phyloP scores from a whole-genome alignment of 2,329 filamentous ascomycete species.

The Alternaria incomplexa region DNA sequence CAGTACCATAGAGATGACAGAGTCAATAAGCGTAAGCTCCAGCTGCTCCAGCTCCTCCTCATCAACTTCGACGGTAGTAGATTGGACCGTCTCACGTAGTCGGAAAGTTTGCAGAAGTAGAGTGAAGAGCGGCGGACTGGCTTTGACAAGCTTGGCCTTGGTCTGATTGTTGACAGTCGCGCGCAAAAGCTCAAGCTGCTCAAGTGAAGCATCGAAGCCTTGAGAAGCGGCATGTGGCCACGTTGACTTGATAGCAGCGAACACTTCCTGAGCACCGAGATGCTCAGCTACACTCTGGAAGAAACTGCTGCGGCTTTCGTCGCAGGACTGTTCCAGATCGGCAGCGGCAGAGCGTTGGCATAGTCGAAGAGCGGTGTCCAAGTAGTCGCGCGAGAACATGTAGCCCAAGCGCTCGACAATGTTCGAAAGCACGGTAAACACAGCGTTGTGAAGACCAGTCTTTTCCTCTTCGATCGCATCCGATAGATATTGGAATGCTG shows the following conservation, averaged over 20 bases:
- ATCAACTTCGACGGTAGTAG: constrained; percentile 53
- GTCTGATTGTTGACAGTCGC: constrained; percentile 76
- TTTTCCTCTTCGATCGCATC: constrained; percentile 64
- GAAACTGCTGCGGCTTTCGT: constrained; percentile 71
- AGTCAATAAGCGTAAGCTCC: constrained; percentile 70
- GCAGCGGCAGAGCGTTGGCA: constrained; percentile 74
- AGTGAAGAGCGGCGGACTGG: constrained; percentile 71
- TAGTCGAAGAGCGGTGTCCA: constrained; percentile 73
- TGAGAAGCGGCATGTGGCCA: constrained; percentile 70
- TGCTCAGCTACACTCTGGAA: constrained; percentile 77
- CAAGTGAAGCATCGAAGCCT: constrained; percentile 64
- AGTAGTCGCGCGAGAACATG: constrained; percentile 79
- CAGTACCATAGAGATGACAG: constrained; percentile 87
- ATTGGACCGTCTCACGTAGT: constrained; percentile 58
- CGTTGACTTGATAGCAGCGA: constrained; percentile 73
- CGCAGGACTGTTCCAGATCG: constrained; percentile 65
- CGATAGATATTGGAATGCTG: constrained; percentile 73
- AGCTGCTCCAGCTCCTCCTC: constrained; percentile 62
- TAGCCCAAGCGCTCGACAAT: constrained; percentile 85
- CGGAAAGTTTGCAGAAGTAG: constrained; percentile 66
- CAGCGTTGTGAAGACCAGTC: constrained; percentile 76
- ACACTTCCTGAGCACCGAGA: constrained; percentile 77
- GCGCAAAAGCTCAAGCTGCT: constrained; percentile 73
- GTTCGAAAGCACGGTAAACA: constrained; percentile 78
- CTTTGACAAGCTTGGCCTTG: constrained; percentile 80